Base-by-base conservation (phyloP, 768 basidiomycete genomes). In the Cystofilobasidium ferigula region DNA sequence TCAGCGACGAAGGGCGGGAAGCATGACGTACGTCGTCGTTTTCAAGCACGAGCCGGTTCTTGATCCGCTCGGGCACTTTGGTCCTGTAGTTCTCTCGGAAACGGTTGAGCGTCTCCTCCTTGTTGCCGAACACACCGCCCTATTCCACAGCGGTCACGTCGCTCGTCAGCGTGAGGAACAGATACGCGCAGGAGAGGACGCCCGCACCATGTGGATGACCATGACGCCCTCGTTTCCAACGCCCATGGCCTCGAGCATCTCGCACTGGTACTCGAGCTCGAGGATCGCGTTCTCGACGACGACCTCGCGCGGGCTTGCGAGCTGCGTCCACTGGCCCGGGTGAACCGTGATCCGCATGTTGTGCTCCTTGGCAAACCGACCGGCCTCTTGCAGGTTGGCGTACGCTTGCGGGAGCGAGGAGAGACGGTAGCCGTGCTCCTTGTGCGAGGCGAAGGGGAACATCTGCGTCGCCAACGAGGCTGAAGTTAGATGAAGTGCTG, bases 371-470 rank as follows among this genome's bases (percentile, higher is more conserved):
- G 87, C 87, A 28, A 88, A 79, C 8, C 78, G 79, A 1, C 88
- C 89, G 28, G 83, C 84, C 78, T 78, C 80, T 71, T 79, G 80
- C 51, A 84, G 71, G 64, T 80, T 81, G 32, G 77, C 76, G 7
- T 82, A 78, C 8, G 88, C 90, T 12, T 20, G 26, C 13, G 67
- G 67, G 67, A 88, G 92, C 22, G 62, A 47, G 10, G 83, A 81
- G 30, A 97, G 80, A 20, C 84, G 81, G 74, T 97, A 95, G 0
- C 90, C 90, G 71, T 90, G 83, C 24, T 79, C 80, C 22, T 77
- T 79, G 70, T 97, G 93, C 1, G 87, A 87, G 0, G 91, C 90
- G 71, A 86, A 95, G 0, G 92, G 91, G 76, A 95, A 94, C 83
- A 95, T 85, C 69, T 91, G 10, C 91, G 56, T 84, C 80, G 82